Evolutionary conservation across 495 filamentous ascomycete species (phyloP).

Genomic region (Penicillium turbatum): DNA sequence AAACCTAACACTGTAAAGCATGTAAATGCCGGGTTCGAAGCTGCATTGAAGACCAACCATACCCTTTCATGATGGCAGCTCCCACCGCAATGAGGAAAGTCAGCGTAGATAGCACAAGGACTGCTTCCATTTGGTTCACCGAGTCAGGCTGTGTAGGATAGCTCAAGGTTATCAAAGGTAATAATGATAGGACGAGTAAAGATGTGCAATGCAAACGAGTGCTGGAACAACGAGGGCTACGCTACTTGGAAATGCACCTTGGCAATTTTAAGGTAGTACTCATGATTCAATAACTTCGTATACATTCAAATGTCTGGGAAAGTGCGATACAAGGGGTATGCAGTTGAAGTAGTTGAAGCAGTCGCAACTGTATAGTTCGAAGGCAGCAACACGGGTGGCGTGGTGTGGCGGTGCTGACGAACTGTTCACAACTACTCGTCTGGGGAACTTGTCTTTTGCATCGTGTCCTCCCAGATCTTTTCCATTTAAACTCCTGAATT

Average conservation of each 20-base stretch:
- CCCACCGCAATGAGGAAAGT: slow-evolving; percentile 15
- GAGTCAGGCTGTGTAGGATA: neutral
- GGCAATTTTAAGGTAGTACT: neutral
- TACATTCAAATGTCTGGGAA: neutral
- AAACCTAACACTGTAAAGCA: slow-evolving; percentile 8
- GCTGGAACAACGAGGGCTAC: neutral
- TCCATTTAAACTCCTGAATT: neutral
- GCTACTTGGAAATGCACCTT: neutral
- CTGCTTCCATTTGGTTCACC: slow-evolving; percentile 11
- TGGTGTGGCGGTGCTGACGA: slow-evolving; percentile 7
- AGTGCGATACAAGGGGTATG: neutral
- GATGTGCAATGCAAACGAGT: slow-evolving; percentile 1
- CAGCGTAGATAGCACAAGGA: slow-evolving; percentile 14
- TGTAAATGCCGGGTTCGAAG: neutral
- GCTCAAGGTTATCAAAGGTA: neutral
- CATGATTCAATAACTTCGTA: neutral
- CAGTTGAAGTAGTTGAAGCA: neutral
- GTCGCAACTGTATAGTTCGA: slow-evolving; percentile 1
- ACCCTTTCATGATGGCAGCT: slow-evolving; percentile 14
- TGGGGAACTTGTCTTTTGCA: slow-evolving; percentile 3
- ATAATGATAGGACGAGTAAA: slow-evolving; percentile 1
- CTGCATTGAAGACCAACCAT: neutral
- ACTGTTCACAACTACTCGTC: neutral
- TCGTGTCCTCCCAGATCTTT: neutral
- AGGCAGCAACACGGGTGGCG: neutral